Percentiles rank a stretch among this genome's conserved stretches.
These are phyloP conservation scores for Aspergillus sp. DNA, from an alignment of 2,329 filamentous ascomycete species.

Conservation along the genomic window DNA sequence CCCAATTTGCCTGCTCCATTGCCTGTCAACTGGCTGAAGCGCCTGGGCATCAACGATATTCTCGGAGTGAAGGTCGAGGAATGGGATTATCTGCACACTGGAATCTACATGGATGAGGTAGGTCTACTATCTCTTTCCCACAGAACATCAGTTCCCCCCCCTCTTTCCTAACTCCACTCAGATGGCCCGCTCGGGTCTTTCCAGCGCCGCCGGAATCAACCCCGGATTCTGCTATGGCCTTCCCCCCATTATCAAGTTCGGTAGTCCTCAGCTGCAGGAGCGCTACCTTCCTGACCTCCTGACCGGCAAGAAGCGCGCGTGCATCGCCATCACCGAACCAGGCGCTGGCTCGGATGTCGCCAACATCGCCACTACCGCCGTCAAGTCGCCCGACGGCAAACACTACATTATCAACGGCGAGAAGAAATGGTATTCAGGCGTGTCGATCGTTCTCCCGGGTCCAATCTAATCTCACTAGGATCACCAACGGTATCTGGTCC, in stretches of 20 bases:
- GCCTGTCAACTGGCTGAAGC: conserved; percentile 65
- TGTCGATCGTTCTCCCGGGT: background rate
- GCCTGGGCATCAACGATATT: conserved; percentile 63
- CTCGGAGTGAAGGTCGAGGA: conserved; percentile 68
- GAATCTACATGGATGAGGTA: conserved; percentile 68
- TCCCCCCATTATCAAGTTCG: conserved; percentile 69
- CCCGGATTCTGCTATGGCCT: conserved; percentile 71
- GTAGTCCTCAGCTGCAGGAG: conserved; percentile 59
- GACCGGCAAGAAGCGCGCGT: conserved; percentile 63
- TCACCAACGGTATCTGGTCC: conserved; percentile 70
- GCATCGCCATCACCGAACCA: conserved; percentile 78
- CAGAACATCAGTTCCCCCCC: background rate
- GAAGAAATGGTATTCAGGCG: conserved; percentile 63
- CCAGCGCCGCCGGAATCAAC: conserved; percentile 64
- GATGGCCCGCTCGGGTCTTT: conserved; percentile 64
- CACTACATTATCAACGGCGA: conserved; percentile 70
- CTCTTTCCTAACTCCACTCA: conserved; percentile 21
- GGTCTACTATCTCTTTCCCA: background rate
- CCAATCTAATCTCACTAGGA: conserved; percentile 54
- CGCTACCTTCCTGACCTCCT: conserved; percentile 67
- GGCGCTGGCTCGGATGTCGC: conserved; percentile 72
- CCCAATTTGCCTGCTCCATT: conserved; percentile 67
- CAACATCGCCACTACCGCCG: conserved; percentile 67
- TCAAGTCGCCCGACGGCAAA: conserved; percentile 60
- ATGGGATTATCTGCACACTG: conserved; percentile 68